Conservation (phyloP, 164 flowering plant genomes). For the Nelumbo lutea region DNA sequence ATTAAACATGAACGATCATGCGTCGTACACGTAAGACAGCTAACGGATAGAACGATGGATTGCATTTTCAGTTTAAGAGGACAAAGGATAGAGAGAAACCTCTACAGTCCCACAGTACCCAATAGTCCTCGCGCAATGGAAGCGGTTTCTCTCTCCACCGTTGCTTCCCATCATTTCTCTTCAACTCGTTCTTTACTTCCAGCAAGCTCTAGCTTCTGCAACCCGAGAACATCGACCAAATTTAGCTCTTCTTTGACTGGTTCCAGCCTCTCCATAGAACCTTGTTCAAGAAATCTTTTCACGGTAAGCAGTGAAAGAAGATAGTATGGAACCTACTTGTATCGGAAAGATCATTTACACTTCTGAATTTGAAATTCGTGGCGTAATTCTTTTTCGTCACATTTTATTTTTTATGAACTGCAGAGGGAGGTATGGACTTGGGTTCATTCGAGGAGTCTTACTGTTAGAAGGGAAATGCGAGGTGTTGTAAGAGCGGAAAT, state of each 20-base stretch:
- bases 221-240: slow-evolving; percentile 8
- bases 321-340: no score
- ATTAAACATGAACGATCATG: no score
- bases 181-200: slow-evolving; percentile 15
- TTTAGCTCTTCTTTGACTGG: slow-evolving; percentile 35
- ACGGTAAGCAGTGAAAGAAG: slow-evolving; percentile 27
- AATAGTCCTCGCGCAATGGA: slow-evolving; percentile 35
- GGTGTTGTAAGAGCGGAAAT: slow-evolving; percentile 77
- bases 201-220: slow-evolving; percentile 5
- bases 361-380: not conserved
- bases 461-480: slow-evolving; percentile 30
- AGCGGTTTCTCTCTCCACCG: slow-evolving; percentile 40
- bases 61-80: not conserved
- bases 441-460: slow-evolving; percentile 40
- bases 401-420: not conserved
- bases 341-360: not conserved
- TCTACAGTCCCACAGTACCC: not conserved
- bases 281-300: slow-evolving; percentile 38
- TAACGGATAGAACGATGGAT: slow-evolving; percentile 9
- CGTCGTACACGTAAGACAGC: no score
- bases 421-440: slow-evolving; percentile 72
- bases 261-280: slow-evolving; percentile 25
- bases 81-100: not conserved
- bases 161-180: slow-evolving; percentile 52
- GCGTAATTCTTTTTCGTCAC: not conserved